Evolutionary conservation across 768 basidiomycete genomes (phyloP).

Genomic region (Phlegmacium glaucopus): DNA sequence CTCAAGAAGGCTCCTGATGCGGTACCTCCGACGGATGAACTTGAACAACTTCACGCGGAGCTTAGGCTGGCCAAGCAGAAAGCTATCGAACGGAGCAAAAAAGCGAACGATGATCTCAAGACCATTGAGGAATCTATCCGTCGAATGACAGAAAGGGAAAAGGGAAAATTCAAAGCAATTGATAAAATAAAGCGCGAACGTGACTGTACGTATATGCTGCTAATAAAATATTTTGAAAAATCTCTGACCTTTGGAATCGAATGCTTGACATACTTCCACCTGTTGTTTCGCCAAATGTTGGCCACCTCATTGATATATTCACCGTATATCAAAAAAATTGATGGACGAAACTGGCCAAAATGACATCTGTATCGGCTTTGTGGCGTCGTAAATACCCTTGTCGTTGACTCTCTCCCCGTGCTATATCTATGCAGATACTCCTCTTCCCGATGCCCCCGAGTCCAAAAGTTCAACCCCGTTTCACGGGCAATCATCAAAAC

Average conservation of each 20-base stretch:
- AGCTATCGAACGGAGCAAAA: conserved; percentile 62
- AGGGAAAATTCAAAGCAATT: conserved; percentile 66
- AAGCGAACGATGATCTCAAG: conserved; percentile 73
- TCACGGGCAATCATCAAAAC: conserved; percentile 34
- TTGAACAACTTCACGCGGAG: conserved; percentile 62
- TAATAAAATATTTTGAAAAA: conserved; percentile 12
- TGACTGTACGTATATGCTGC: conserved; percentile 57
- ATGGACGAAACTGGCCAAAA: not conserved
- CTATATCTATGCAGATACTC: conserved; percentile 27
- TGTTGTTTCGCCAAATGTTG: conserved; percentile 7
- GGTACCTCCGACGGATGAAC: conserved; percentile 71
- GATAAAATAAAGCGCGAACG: conserved; percentile 73
- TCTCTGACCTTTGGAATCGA: conserved; percentile 15
- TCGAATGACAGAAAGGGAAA: conserved; percentile 72
- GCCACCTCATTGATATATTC: not conserved
- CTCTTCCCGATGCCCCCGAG: conserved; percentile 51
- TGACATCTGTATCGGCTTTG: not conserved
- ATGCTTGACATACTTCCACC: conserved; percentile 15
- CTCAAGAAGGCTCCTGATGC: conserved; percentile 62
- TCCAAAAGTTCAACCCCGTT: conserved; percentile 33
- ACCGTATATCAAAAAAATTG: not conserved
- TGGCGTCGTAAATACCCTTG: not conserved
- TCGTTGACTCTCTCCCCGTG: not conserved
- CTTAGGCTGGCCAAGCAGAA: conserved; percentile 50
- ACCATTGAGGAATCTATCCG: conserved; percentile 76